Percentiles rank a stretch among this genome's conserved stretches.
phyloP scores from a whole-genome alignment of 176 grass and related monocot genomes.

The Stipa capillata region DNA sequence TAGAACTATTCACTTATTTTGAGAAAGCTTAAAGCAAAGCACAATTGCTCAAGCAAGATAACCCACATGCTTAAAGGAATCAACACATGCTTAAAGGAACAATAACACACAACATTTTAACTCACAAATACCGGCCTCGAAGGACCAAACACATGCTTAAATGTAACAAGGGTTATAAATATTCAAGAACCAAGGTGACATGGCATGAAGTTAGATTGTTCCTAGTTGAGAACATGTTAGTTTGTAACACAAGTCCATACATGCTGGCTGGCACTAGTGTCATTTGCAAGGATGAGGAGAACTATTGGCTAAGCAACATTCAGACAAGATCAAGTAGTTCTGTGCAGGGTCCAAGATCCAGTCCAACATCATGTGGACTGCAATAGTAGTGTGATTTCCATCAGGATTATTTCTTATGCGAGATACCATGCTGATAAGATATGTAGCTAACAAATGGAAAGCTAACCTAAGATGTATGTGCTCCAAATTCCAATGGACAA shows the following conservation, averaged over 20 bases:
- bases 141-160: too few species aligned
- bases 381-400: not conserved
- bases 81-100: too few species aligned
- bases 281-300: not conserved
- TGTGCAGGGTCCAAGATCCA: conserved; percentile 2
- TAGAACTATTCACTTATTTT: too few species aligned
- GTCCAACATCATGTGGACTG: not conserved
- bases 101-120: too few species aligned
- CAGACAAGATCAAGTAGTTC: not conserved
- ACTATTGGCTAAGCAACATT: not conserved
- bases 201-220: not conserved
- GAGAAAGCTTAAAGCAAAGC: too few species aligned
- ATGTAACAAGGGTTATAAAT: too few species aligned
- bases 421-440: not conserved
- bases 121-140: too few species aligned
- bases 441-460: not conserved
- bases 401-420: not conserved
- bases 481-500: not conserved
- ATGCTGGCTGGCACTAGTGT: not conserved
- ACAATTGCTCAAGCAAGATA: too few species aligned
- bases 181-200: not conserved
- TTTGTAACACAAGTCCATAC: too few species aligned
- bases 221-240: not conserved
- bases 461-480: not conserved
- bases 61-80: too few species aligned